Percentiles rank a stretch among this genome's conserved stretches.
Evolutionary conservation across 2,329 filamentous ascomycete species (phyloP).

Genomic region (Apiospora koreana): DNA sequence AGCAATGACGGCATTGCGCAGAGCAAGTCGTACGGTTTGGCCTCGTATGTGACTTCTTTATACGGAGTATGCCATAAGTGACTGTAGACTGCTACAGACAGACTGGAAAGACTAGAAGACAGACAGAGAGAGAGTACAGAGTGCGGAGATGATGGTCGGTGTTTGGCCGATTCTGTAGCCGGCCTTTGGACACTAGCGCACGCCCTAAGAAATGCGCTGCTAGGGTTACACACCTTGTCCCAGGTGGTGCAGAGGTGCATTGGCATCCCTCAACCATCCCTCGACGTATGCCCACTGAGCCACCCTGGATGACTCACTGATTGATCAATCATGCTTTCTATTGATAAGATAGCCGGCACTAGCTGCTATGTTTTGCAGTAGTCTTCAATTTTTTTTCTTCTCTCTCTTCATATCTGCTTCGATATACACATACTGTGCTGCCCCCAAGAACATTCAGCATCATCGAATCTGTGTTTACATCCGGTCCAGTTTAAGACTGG

Average conservation of each 20-base stretch:
- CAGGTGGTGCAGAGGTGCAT: neutral
- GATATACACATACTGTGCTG: neutral
- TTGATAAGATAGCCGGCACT: slow-evolving; percentile 1
- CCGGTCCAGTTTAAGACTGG: neutral
- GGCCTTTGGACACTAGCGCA: neutral
- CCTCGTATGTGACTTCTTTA: neutral
- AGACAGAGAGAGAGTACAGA: neutral
- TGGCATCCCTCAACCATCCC: too few species aligned
- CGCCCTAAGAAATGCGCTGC: neutral
- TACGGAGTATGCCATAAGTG: neutral
- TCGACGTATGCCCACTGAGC: too few species aligned
- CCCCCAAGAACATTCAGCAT: neutral
- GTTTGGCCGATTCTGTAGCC: slow-evolving; percentile 2
- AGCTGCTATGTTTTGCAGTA: slow-evolving; percentile 3
- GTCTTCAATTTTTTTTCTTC: neutral
- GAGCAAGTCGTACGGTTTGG: neutral
- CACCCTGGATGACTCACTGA: neutral
- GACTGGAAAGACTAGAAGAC: neutral
- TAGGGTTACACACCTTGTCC: neutral
- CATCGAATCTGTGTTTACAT: neutral
- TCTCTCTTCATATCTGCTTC: neutral
- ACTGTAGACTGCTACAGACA: neutral
- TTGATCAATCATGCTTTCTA: neutral
- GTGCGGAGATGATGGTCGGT: neutral
- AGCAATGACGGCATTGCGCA: slow-evolving; percentile 9